These are phyloP conservation scores for Buddleja alternifolia DNA, from an alignment of 257 asterid genomes.

Conservation along the genomic window DNA sequence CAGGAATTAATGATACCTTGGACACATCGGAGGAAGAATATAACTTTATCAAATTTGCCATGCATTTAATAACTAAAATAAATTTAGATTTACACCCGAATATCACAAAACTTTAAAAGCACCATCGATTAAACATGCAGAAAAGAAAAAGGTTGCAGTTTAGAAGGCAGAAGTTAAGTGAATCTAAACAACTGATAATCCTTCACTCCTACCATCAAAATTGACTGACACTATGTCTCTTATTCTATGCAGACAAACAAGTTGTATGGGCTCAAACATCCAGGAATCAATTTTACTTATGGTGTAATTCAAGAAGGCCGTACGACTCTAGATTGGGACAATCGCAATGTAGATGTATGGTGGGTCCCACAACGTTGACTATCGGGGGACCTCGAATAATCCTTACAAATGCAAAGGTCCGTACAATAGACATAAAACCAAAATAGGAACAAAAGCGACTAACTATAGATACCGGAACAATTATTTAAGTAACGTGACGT, in stretches of 20 bases:
- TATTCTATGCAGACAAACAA: background rate
- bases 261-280: background rate
- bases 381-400: background rate
- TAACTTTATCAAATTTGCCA: conserved; percentile 4
- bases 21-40: background rate
- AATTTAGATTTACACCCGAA: conserved; percentile 16
- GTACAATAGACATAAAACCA: too few species aligned
- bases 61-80: background rate
- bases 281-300: background rate
- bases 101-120: background rate
- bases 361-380: background rate
- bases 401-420: conserved; percentile 15
- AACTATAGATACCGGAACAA: too few species aligned
- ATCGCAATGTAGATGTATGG: background rate
- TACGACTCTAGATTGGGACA: background rate
- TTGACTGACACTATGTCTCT: background rate
- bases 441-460: too few species aligned
- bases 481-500: too few species aligned
- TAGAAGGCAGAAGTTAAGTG: conserved; percentile 3
- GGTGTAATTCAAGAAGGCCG: background rate
- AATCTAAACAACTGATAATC: conserved; percentile 3
- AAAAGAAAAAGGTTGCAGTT: background rate
- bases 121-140: conserved; percentile 23
- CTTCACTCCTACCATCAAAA: conserved; percentile 6
- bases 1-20: conserved; percentile 19